These are phyloP conservation scores for Sphaerulina vaccinii DNA, from an alignment of 2,329 filamentous ascomycete species.

Conservation along the genomic window DNA sequence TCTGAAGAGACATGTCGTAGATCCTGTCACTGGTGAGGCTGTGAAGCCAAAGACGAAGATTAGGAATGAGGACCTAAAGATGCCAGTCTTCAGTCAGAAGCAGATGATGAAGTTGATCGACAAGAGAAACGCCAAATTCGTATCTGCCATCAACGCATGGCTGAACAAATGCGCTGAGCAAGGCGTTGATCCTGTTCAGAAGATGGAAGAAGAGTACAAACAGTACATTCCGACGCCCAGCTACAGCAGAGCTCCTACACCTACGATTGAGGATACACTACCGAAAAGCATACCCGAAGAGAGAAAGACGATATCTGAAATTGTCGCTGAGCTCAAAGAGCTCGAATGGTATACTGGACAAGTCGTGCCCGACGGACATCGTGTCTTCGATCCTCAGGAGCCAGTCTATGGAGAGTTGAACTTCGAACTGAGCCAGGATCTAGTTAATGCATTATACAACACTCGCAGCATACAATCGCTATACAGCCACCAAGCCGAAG, in stretches of 20 bases:
- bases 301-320: constrained; percentile 76
- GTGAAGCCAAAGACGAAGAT: constrained; percentile 66
- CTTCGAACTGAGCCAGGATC: constrained; percentile 81
- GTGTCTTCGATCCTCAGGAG: constrained; percentile 83
- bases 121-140: constrained; percentile 82
- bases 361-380: constrained; percentile 88
- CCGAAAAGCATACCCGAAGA: constrained; percentile 76
- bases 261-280: constrained; percentile 46
- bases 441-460: constrained; percentile 97
- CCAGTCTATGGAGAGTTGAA: constrained; percentile 78
- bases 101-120: constrained; percentile 88
- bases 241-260: constrained; percentile 43
- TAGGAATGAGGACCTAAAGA: constrained; percentile 76
- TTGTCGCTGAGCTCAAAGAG: constrained; percentile 77
- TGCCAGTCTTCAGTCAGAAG: constrained; percentile 90
- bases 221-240: constrained; percentile 63
- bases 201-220: constrained; percentile 60
- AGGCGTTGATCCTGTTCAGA: constrained; percentile 64
- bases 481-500: constrained; percentile 89
- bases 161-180: constrained; percentile 69
- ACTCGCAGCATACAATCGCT: constrained; percentile 80
- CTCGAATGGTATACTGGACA: constrained; percentile 88
- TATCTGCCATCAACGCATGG: constrained; percentile 72
- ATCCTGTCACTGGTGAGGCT: constrained; percentile 71
- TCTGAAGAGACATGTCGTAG: constrained; percentile 73